A percentile compares a stretch with the other conserved stretches of the same genome.
These are phyloP conservation scores for Paraglomus brasilianum DNA, from an alignment of 192 early-diverging fungal genomes.

Conservation along the genomic window DNA sequence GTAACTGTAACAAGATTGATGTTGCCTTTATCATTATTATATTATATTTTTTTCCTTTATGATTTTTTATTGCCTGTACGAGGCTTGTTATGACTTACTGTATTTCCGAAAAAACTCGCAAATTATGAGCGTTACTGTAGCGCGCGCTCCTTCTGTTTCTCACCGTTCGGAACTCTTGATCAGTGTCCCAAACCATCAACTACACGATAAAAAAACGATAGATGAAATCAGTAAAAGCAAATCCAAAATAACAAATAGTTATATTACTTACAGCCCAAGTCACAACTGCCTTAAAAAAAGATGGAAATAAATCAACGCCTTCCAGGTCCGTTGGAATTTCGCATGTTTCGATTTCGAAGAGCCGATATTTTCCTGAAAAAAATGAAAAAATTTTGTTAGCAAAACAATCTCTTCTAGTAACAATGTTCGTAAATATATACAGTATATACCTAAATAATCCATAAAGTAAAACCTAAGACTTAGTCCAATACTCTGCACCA, in stretches of 20 bases:
- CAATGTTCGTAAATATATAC: conserved; percentile 1
- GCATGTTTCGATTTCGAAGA: conserved; percentile 29
- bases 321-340: conserved; percentile 12
- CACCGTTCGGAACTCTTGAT: conserved; percentile 20
- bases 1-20: too few relatives aligned
- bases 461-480: conserved; percentile 27
- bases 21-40: too few relatives aligned
- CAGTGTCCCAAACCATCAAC: conserved; percentile 22
- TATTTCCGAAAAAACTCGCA: conserved; percentile 26
- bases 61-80: too few relatives aligned
- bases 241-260: conserved; percentile 21
- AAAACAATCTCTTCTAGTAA: not conserved
- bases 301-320: conserved; percentile 19
- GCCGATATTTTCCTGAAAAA: not conserved
- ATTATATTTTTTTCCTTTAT: too few relatives aligned
- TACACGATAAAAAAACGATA: conserved; percentile 12
- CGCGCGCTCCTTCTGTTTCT: conserved; percentile 22
- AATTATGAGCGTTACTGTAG: conserved; percentile 26
- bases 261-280: conserved; percentile 31
- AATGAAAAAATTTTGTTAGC: conserved; percentile 17
- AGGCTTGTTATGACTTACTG: too few relatives aligned
- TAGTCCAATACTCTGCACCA: conserved; percentile 23
- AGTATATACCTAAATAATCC: conserved; percentile 30
- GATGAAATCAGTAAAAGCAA: conserved; percentile 25
- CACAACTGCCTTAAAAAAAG: conserved; percentile 15